Percentiles rank a stretch among this genome's conserved stretches.
phyloP scores from a whole-genome alignment of 2,329 filamentous ascomycete species.

The Emericellopsis atlantica region DNA sequence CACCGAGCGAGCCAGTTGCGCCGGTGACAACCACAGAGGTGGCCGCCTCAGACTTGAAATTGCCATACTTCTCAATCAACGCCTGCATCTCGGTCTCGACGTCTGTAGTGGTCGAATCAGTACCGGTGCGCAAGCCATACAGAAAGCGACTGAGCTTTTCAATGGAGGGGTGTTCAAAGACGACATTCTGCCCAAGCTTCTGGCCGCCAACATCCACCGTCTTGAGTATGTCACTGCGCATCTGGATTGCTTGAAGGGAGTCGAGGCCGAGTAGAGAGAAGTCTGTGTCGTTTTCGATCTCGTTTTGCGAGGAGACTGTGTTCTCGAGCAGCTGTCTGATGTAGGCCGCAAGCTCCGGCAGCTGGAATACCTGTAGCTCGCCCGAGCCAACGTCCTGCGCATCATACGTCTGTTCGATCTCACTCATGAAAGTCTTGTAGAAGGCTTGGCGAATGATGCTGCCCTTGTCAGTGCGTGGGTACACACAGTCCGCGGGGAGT shows the following conservation, averaged over 20 bases:
- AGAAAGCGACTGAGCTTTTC: slow-evolving; percentile 29
- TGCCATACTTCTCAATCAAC: slow-evolving; percentile 9
- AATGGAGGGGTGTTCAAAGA: slow-evolving; percentile 43
- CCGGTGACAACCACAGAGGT: slow-evolving; percentile 37
- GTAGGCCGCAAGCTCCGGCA: slow-evolving; percentile 17
- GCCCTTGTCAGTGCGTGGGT: slow-evolving; percentile 39
- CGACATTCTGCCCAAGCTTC: slow-evolving; percentile 38
- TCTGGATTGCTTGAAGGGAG: slow-evolving; percentile 43
- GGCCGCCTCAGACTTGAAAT: not conserved
- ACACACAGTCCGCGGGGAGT: slow-evolving; percentile 24
- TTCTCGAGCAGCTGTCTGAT: slow-evolving; percentile 15
- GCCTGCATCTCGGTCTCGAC: slow-evolving; percentile 14
- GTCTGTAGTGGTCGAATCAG: slow-evolving; percentile 8
- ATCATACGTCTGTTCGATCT: slow-evolving; percentile 27
- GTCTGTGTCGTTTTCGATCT: slow-evolving; percentile 26
- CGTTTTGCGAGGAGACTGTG: not conserved
- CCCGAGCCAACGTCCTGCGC: not conserved
- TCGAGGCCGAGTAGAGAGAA: slow-evolving; percentile 48
- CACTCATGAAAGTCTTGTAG: slow-evolving; percentile 26
- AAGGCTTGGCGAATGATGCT: slow-evolving; percentile 36
- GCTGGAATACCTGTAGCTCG: slow-evolving; percentile 7
- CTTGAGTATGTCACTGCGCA: slow-evolving; percentile 37
- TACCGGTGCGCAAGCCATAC: slow-evolving; percentile 23
- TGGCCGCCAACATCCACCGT: slow-evolving; percentile 33
- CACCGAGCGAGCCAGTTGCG: slow-evolving; percentile 49